Percentiles rank a stretch among this genome's conserved stretches.
These are phyloP conservation scores for Phylloporus sp. DNA, from an alignment of 1,284 basidiomycete genomes.

Conservation along the genomic window DNA sequence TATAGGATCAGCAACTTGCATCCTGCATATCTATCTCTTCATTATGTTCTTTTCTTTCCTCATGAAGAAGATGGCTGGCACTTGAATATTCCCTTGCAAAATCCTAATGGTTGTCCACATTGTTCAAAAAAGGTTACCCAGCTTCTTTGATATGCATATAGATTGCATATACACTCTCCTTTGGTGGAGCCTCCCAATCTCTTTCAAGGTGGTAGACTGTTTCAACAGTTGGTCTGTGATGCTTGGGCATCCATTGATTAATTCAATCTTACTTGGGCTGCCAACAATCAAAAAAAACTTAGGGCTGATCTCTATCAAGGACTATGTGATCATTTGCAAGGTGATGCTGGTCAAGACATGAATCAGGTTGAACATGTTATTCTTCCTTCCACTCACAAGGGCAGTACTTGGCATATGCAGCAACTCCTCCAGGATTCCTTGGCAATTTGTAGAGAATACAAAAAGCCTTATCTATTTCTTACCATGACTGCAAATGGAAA, in stretches of 20 bases:
- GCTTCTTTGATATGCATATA: not conserved
- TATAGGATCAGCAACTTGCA: no score
- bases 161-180: not conserved
- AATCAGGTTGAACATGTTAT: no score
- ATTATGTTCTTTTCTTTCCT: no score
- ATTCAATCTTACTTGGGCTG: no score
- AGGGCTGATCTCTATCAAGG: no score
- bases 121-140: not conserved
- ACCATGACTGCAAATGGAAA: not conserved
- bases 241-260: not conserved
- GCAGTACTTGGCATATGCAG: no score
- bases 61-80: no score
- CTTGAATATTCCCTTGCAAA: not conserved
- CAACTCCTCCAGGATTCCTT: not conserved
- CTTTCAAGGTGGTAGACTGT: not conserved
- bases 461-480: not conserved
- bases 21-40: no score
- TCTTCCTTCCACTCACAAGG: no score
- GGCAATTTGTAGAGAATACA: not conserved
- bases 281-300: no score
- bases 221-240: not conserved
- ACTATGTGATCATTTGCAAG: no score
- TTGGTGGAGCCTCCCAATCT: not conserved
- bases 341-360: no score
- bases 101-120: not conserved